Conservation (phyloP, 1,284 basidiomycete genomes). For the Polyporus tsugae region DNA sequence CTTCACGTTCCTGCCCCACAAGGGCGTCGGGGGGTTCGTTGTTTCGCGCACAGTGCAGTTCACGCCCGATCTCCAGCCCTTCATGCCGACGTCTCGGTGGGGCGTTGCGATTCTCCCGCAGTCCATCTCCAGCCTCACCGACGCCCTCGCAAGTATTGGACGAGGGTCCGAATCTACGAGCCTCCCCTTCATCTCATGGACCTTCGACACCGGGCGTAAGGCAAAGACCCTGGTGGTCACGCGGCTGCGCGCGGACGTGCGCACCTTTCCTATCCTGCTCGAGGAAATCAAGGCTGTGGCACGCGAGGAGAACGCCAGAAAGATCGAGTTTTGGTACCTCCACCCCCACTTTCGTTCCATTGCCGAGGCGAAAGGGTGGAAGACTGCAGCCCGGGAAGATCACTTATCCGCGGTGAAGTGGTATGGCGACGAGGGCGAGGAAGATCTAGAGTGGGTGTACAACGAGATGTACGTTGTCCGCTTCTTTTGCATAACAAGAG, state of each 20-base stretch:
- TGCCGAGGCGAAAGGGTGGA: constrained; percentile 48
- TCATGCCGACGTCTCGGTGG: constrained; percentile 43
- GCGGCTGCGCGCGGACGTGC: constrained; percentile 50
- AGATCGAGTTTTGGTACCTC: constrained; percentile 66
- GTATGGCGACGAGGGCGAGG: constrained; percentile 55
- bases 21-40: constrained; percentile 56
- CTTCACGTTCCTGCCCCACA: constrained; percentile 55
- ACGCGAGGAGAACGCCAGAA: constrained; percentile 47
- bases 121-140: constrained; percentile 5
- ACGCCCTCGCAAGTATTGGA: constrained; percentile 11
- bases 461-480: constrained; percentile 54
- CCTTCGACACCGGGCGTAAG: constrained; percentile 32
- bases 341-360: constrained; percentile 44
- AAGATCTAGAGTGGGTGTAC: constrained; percentile 56
- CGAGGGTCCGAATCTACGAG: neutral
- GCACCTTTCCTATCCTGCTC: constrained; percentile 52
- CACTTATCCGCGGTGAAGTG: constrained; percentile 65
- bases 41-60: constrained; percentile 37
- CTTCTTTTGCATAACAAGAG: neutral
- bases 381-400: constrained; percentile 49
- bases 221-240: constrained; percentile 57
- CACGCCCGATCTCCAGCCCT: constrained; percentile 21
- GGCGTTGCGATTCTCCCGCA: constrained; percentile 46
- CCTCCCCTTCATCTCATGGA: constrained; percentile 33
- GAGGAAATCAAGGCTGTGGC: constrained; percentile 49